A percentile compares a stretch with the other conserved stretches of the same genome.
Conservation (phyloP, 176 grass and related monocot species). For the Musa itinerans region DNA sequence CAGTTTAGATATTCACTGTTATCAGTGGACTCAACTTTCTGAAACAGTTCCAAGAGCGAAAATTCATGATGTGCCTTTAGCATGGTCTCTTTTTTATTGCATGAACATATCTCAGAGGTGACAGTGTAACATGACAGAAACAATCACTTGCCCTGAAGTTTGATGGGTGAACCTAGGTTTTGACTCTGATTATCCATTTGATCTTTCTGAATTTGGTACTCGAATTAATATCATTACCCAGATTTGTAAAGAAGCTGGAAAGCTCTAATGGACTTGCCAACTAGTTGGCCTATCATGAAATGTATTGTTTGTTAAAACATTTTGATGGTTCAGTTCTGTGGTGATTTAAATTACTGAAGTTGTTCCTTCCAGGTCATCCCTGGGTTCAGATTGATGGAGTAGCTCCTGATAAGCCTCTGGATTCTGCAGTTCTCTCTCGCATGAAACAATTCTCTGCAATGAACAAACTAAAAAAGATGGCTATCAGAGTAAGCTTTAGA, state of each 20-base stretch:
- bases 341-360: background rate
- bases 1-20: background rate
- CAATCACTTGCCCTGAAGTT: background rate
- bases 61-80: background rate
- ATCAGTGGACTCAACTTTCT: too few relatives aligned
- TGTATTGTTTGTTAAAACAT: background rate
- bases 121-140: background rate
- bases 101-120: background rate
- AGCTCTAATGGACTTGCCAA: background rate
- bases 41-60: background rate
- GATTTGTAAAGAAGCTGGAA: too few relatives aligned
- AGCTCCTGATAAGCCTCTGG: conserved; percentile 15
- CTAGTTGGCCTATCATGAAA: background rate
- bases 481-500: conserved; percentile 4
- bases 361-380: conserved; percentile 8
- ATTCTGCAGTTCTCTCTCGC: conserved; percentile 18
- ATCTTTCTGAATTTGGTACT: background rate
- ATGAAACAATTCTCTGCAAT: conserved; percentile 19
- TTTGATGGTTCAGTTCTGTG: background rate
- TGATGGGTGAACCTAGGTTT: background rate
- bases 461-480: conserved; percentile 16
- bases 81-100: background rate
- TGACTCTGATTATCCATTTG: background rate
- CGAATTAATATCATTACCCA: too few relatives aligned
- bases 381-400: conserved; percentile 14